Conservation (phyloP, 176 grass and related monocot species). For the Elaeis guineensis region DNA sequence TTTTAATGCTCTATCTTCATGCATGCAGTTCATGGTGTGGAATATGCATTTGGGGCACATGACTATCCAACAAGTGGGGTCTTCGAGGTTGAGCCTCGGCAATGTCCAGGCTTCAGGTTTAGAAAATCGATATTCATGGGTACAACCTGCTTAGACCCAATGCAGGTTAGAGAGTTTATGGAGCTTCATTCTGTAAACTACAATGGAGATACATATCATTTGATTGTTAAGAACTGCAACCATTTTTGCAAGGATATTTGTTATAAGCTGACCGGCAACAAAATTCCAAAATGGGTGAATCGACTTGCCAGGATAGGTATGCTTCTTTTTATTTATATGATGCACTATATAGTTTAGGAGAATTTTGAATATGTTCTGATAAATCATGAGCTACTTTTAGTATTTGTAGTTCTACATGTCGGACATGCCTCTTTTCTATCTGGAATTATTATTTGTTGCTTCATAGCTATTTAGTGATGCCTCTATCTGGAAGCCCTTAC, state of each 20-base stretch:
- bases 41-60: constrained; percentile 98
- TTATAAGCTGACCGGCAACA: constrained; percentile 71
- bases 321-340: background rate
- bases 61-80: constrained; percentile 86
- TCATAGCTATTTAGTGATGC: too few relatives aligned
- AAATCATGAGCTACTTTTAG: background rate
- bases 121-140: constrained; percentile 87
- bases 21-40: constrained; percentile 73
- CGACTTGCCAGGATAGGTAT: constrained; percentile 92
- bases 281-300: constrained; percentile 92
- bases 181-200: constrained; percentile 85
- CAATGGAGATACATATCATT: constrained; percentile 89
- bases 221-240: constrained; percentile 96
- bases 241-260: constrained; percentile 97
- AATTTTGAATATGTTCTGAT: background rate
- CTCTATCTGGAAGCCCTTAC: too few relatives aligned
- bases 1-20: constrained; percentile 9
- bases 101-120: constrained; percentile 91
- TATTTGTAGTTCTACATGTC: too few relatives aligned
- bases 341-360: background rate
- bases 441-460: too few relatives aligned
- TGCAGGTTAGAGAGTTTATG: constrained; percentile 85
- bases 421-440: too few relatives aligned
- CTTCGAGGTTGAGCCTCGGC: constrained; percentile 87
- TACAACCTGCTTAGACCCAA: constrained; percentile 73